Base-by-base conservation (phyloP, 106 monocot species). In the Agapanthus africanus region DNA sequence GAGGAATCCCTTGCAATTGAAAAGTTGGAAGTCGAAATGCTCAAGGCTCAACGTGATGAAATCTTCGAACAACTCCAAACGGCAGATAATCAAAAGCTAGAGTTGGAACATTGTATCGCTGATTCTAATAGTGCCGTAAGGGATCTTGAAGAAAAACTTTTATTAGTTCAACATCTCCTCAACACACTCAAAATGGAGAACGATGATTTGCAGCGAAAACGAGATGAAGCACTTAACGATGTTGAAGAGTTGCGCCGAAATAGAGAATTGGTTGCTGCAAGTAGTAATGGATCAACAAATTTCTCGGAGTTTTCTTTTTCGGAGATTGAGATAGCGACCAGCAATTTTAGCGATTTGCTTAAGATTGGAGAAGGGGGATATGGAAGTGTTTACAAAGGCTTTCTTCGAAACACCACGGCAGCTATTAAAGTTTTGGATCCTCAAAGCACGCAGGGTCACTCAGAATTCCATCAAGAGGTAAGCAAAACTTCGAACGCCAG, bases 391-490 rank as follows among this genome's bases (percentile, higher is more conserved):
- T 84, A 80, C 31, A 80, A 66, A 70, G 84, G 80, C n/a, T 74
- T 70, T 42, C 76, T 84, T 33, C 76, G 80, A 18, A 62, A 69
- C 70, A 84, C 84, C 1, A 60, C 66, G 0, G 84, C 80, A 11
- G 80, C 84, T 40, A 77, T 84, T 37, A 84, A 84, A 65, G 27
- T 66, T 42, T 52, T 84, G 59, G 66, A 70, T 22, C 68, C 54
- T 60, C 33, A 77, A 27, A 72, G 73, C 47, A 25, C 73, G 67
- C 73, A 70, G 26, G 76, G 73, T 15, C 31, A 27, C 42, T 59
- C 72, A 41, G 67, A 84, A 38, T 84, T 84, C 61, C 47, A 77
- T 66, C 80, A 80, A 70, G 84, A 84, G 84, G 84, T 84, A 66
- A 52, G 27, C 22, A 35, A 11, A 64, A 3, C 67, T 46, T 68